Base-by-base conservation (phyloP, 176 grass and related monocot genomes). In the Carex scoparia region DNA sequence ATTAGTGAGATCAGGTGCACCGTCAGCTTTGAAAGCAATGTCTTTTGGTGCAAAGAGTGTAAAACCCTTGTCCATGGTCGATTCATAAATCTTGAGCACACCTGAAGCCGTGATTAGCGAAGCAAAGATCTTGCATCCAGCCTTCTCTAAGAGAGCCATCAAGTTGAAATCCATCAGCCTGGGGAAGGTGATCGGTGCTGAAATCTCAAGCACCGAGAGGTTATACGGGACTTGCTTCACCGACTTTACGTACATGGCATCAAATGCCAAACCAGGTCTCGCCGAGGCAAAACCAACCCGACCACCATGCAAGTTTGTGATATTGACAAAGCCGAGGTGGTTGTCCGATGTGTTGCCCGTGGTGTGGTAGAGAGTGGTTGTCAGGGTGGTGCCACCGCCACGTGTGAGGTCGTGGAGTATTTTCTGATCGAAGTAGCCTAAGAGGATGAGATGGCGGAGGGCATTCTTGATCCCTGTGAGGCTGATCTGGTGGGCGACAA, bases 191-290 rank as follows among this genome's bases (percentile, higher is more conserved):
- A 94, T 92, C 76, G 91, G 93, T 33, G 85, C 85, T 42, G 96
- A 95, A 42, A 98, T 86, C 87, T 90, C 93, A 19, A 98, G 89
- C 13, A 98, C 96, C 38, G 96, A 98, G 85, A 98, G 93, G 81
- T 88, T 95, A 89, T 90, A 94, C 0, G 93, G 96, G 33, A 89
- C 68, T 86, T 95, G 84, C 66, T 88, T 73, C 59, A 98, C 65
- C 18, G 91, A 88, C 87, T 98, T 95, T 75, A 81, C 81, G 81
- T 92, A 98, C 58, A 88, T 89, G 60, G 93, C 79, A 73, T 94
- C 89, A 53, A 95, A 88, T 85, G 83, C 87, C 77, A 90, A 76
- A 10, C 96, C 91, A 0, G 91, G 93, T 82, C 80, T 61, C 59
- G 93, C 90, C 68, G 93, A 88, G 40, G 88, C 96, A 81, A 98